Percentiles rank a stretch among this genome's conserved stretches.
phyloP scores from a whole-genome alignment of 345 rosid species.

The Arabidopsis suecica region DNA sequence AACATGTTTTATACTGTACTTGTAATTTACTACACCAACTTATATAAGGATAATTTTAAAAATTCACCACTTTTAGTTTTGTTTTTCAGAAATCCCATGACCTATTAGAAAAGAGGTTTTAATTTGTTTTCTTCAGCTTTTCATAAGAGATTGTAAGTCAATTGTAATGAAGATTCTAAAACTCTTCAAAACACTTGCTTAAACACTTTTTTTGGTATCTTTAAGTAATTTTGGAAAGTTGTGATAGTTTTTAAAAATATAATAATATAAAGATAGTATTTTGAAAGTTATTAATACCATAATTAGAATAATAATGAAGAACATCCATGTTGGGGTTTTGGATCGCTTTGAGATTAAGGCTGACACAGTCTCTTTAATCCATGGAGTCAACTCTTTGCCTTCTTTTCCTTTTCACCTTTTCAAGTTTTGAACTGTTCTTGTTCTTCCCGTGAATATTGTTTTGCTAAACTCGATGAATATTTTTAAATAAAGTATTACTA shows the following conservation, averaged over 20 bases:
- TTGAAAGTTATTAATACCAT: not conserved
- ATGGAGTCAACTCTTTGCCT: conserved; percentile 42
- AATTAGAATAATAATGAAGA: not conserved
- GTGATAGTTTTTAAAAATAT: no score
- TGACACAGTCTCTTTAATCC: conserved; percentile 38
- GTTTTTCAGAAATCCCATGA: not conserved
- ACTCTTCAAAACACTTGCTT: not conserved
- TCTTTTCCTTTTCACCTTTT: conserved; percentile 30
- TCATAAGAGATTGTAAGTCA: not conserved
- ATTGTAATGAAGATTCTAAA: not conserved
- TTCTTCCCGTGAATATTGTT: conserved; percentile 30
- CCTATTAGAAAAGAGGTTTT: not conserved
- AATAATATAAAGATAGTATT: not conserved
- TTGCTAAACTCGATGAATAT: conserved; percentile 25
- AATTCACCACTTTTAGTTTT: not conserved
- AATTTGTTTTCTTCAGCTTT: not conserved
- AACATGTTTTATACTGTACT: not conserved
- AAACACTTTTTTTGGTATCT: not conserved
- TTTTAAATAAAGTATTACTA: not conserved
- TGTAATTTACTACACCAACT: not conserved
- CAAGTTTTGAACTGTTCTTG: conserved; percentile 18
- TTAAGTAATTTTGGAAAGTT: not conserved
- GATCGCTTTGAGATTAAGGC: conserved; percentile 15
- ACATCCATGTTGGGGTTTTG: conserved; percentile 13
- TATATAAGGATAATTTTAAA: not conserved